Evolutionary conservation across 495 filamentous ascomycete species (phyloP), one percentile per base, ranked within the genome.

Genomic region (Penicillium ochrochloron): DNA sequence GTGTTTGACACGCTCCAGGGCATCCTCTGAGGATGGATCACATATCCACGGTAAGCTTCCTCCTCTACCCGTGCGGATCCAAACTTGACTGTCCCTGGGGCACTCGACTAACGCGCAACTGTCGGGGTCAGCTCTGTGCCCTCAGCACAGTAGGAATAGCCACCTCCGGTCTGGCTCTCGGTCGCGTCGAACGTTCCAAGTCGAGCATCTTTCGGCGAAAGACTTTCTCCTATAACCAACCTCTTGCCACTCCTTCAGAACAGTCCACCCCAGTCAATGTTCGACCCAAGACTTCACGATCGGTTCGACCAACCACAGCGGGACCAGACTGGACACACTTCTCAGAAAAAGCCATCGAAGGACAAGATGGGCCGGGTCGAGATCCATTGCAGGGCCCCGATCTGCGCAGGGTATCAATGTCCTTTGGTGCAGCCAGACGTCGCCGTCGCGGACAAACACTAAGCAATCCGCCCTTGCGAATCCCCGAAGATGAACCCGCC

Each of bases 71-170:
- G 27, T 23, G 25, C 5, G 25, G 50, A 53, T 27, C 25, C 6
- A 3, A 53, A 2, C 25, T 31, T 2, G 25, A 4, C 8, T 17
- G 17, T 10, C 17, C 25, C 25, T 9, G 29, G 7, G n/a, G 15
- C 27, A 27, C 25, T 27, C 25, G 25, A 27, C 8, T 33, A 34
- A 54, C 51, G 21, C 44, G 21, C 44, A 9, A 9, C 1, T 33
- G 19, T 8, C 34, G 9, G 8, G 8, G 10, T 71, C 72, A 91
- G 88, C 83, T 91, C 42, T 90, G 88, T 88, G 88, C 88, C 67
- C 77, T 87, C 68, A 86, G 87, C 80, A 90, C 88, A 60, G 81
- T 90, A 74, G 87, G 85, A 74, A 84, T 89, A 64, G 88, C 88
- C 65, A 82, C 87, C 51, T 82, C 86, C 48, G 88, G 88, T 60